Evolutionary conservation across 2,329 filamentous ascomycete species (phyloP).

Genomic region (Aspergillus glaucus): DNA sequence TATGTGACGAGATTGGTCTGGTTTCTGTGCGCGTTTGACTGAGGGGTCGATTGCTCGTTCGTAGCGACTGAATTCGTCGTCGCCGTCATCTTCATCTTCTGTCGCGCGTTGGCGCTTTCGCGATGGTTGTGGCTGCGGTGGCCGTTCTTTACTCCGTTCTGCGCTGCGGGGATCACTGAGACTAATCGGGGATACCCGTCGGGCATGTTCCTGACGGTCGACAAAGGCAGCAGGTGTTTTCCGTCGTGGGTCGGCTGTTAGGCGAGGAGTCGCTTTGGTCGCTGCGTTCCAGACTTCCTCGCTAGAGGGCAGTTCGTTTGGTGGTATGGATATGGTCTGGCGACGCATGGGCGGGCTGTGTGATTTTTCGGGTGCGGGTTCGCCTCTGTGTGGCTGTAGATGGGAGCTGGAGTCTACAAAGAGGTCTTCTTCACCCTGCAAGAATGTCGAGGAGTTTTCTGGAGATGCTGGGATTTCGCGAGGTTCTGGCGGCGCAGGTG

Average conservation of each 20-base stretch:
- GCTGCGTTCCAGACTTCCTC: constrained; percentile 7
- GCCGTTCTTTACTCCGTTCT: constrained; percentile 7
- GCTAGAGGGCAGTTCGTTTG: background rate
- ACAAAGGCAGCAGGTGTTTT: constrained; percentile 18
- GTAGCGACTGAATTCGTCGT: constrained; percentile 41
- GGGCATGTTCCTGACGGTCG: constrained; percentile 29
- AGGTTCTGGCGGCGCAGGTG: background rate
- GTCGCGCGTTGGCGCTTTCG: constrained; percentile 13
- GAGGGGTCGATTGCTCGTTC: constrained; percentile 26
- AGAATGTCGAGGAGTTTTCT: constrained; percentile 5
- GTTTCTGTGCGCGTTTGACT: constrained; percentile 30
- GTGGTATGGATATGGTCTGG: background rate
- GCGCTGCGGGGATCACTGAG: constrained; percentile 14
- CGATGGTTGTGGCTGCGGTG: constrained; percentile 1
- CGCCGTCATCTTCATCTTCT: constrained; percentile 20
- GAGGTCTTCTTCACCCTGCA: background rate
- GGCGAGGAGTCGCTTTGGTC: background rate
- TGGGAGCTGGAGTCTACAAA: background rate
- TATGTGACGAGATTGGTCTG: constrained; percentile 2
- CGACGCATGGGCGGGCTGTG: background rate
- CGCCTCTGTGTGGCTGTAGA: background rate
- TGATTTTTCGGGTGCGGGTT: background rate
- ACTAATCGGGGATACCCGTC: constrained; percentile 30
- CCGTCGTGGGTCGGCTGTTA: background rate
- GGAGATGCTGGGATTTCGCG: constrained; percentile 6